phyloP scores from a whole-genome alignment of 75 land plant genomes.

The Azolla pinnata region DNA sequence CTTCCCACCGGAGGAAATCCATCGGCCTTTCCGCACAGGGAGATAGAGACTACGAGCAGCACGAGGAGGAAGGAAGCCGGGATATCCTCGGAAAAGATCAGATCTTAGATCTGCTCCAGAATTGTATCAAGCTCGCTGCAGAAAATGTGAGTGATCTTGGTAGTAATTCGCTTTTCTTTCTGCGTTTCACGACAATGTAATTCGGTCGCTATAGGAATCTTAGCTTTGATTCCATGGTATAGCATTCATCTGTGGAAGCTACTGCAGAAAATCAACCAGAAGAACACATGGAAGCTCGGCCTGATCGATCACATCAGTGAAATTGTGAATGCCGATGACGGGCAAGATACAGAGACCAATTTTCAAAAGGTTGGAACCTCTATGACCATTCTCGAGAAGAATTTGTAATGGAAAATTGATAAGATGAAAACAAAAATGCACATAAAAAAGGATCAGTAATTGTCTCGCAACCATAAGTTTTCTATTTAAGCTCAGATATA shows the following conservation, averaged over 20 bases:
- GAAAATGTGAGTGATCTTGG: slow-evolving; percentile 49
- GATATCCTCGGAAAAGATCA: slow-evolving; percentile 43
- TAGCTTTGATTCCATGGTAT: background rate
- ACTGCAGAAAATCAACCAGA: slow-evolving; percentile 87
- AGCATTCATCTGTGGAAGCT: background rate
- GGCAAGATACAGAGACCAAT: slow-evolving; percentile 68
- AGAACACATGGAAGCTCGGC: slow-evolving; percentile 88
- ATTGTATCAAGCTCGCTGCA: slow-evolving; percentile 86
- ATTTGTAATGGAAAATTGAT: no score
- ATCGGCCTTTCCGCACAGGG: slow-evolving; percentile 12
- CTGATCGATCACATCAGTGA: slow-evolving; percentile 78
- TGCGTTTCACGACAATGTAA: no score
- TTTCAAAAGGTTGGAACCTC: slow-evolving; percentile 99
- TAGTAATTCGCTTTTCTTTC: background rate
- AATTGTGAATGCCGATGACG: slow-evolving; percentile 56
- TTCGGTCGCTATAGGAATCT: no score
- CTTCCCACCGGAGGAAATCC: slow-evolving; percentile 43
- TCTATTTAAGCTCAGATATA: no score
- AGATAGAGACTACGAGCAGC: slow-evolving; percentile 2
- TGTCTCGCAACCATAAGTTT: no score
- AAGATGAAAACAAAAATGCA: no score
- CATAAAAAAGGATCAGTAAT: no score
- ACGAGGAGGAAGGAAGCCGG: background rate
- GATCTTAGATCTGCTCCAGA: slow-evolving; percentile 65
- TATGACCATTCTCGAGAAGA: no score